Evolutionary conservation across 106 monocot species (phyloP).

Genomic region (Posidonia australis): DNA sequence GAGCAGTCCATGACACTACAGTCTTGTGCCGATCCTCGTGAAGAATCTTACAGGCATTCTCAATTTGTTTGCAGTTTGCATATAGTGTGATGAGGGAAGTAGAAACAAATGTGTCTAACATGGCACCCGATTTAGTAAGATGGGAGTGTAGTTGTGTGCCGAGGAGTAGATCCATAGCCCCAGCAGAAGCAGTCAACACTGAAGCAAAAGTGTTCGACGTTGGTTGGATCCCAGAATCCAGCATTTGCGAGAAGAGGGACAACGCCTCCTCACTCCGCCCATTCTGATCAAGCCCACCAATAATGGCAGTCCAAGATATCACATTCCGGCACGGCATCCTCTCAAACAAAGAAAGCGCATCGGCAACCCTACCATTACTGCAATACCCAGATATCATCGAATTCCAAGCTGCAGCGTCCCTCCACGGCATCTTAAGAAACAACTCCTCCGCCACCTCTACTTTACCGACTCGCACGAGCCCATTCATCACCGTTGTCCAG

Average conservation of each 20-base stretch:
- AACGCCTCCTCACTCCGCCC: conserved; percentile 31
- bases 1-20: conserved; percentile 64
- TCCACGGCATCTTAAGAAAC: conserved; percentile 47
- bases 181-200: conserved; percentile 46
- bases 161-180: conserved; percentile 17
- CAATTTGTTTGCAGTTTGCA: conserved; percentile 53
- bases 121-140: conserved; percentile 30
- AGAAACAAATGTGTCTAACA: conserved; percentile 39
- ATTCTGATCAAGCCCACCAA: conserved; percentile 46
- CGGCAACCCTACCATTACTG: conserved; percentile 26
- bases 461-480: conserved; percentile 34
- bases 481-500: conserved; percentile 65
- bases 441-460: conserved; percentile 39
- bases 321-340: conserved; percentile 41
- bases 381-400: conserved; percentile 76
- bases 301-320: conserved; percentile 83
- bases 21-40: conserved; percentile 25
- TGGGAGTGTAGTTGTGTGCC: conserved; percentile 49
- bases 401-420: conserved; percentile 71
- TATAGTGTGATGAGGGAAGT: conserved; percentile 66
- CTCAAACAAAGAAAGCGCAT: conserved; percentile 41
- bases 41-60: conserved; percentile 29
- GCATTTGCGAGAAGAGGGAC: conserved; percentile 34
- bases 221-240: conserved; percentile 38
- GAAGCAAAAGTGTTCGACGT: conserved; percentile 70